Conservation (phyloP, 2,329 filamentous ascomycete genomes). For the Calonectria multiphialidica region DNA sequence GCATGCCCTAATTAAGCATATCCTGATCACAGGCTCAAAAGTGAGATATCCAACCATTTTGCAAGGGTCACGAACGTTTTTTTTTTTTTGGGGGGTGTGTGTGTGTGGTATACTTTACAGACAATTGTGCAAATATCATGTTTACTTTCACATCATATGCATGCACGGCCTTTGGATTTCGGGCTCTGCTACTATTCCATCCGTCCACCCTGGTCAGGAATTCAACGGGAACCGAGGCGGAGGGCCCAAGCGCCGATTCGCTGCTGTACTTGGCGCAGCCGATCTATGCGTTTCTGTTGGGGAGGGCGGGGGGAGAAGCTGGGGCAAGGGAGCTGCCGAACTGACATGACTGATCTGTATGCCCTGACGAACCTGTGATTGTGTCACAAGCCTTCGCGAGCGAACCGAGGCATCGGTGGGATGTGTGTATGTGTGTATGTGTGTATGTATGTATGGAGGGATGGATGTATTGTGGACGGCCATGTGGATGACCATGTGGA, state of each 20-base stretch:
- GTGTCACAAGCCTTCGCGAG: conserved; percentile 17
- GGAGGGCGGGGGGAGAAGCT: conserved; percentile 30
- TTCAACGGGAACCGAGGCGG: neutral
- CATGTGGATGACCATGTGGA: neutral
- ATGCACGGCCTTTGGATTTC: neutral
- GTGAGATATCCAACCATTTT: too few species aligned
- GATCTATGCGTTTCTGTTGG: conserved; percentile 45
- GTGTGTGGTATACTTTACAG: too few species aligned
- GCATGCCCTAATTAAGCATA: too few species aligned
- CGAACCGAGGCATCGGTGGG: conserved; percentile 12
- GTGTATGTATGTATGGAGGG: too few species aligned
- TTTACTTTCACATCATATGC: neutral
- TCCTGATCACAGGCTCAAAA: too few species aligned
- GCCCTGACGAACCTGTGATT: neutral
- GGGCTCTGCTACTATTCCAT: neutral
- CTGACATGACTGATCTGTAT: neutral
- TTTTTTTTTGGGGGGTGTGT: too few species aligned
- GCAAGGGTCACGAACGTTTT: too few species aligned
- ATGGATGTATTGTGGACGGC: too few species aligned
- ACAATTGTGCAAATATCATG: too few species aligned
- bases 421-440: too few species aligned
- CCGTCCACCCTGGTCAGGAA: neutral
- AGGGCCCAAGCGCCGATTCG: conserved; percentile 25
- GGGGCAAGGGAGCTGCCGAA: conserved; percentile 33
- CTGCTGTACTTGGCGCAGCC: conserved; percentile 37